Evolutionary conservation across 169 alveolate genomes (phyloP), one percentile per base, ranked within the genome.

Genomic region (Plasmodium gonderi): DNA sequence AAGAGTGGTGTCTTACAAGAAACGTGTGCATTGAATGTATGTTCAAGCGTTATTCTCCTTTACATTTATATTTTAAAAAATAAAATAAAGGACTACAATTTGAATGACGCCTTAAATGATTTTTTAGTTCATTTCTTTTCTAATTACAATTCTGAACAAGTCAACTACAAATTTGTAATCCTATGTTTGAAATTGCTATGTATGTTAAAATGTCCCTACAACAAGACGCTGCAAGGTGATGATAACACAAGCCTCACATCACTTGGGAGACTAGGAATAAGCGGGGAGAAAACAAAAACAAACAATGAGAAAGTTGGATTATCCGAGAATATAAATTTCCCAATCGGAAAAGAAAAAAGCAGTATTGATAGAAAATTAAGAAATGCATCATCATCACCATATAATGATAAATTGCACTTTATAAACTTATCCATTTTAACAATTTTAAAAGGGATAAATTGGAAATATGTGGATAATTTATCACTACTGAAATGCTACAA

Each of bases 401-500:
- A 17, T n/a, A 80, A 20, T 36, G 26, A 40, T 14, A 79, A 54
- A 17, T 51, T 31, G 45, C 6, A 64, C 7, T 31, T 80, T 80
- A 26, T 64, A 65, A 40, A 77, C 45, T 7, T 47, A 23, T n/a
- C 36, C 1, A 3, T 85, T 45, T 36, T 72, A 42, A 47, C 60
- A 69, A 85, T 49, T 17, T 17, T 85, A 33, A 45, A 49, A 33
- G 33, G 31, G 29, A 12, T 47, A 49, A 72, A 51, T 2, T 85
- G 60, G 49, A 12, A 17, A 7, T 20, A 8, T 42, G 29, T 72
- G n/a, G 79, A 72, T 74, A 85, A 33, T 49, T 36, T 36, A 6
- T 51, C 11, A n/a, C 42, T 85, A 29, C 33, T 85, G 67, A 85
- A 85, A 74, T 11, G 64, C 67, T 85, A 72, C 51, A 85, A 85